Evolutionary conservation across 768 basidiomycete species (phyloP), one percentile per base, ranked within the genome.

Genomic region (Phanerochaete carnosa): DNA sequence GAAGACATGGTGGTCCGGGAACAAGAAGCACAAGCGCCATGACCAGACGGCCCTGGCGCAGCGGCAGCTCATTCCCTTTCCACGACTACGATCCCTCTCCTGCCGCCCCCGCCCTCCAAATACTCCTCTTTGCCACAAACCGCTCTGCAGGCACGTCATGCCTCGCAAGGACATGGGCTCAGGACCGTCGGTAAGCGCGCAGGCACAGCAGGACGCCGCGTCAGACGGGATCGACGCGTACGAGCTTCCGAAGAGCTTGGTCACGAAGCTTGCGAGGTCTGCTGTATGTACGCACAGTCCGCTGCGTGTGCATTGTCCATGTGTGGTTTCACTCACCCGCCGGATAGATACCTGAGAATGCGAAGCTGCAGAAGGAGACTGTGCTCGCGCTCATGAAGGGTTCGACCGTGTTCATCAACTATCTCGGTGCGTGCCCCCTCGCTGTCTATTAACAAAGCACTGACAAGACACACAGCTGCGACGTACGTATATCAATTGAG

Each of bases 401-500:
- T 30, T 93, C 95, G 3, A 95, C 95, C 0, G 90, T 98, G 55
- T 98, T 98, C 72, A 95, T 99, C 65, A 95, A 91, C 72, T 96
- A 95, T 67, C 78, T 98, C 8, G 89, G 95, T 90, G 71, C 65
- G 87, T 76, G 2, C 35, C 29, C 23, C 23, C 55, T 25, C 62
- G 8, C n/a, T 63, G 51, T 19, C 43, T 28, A 46, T 1, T 51
- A 1, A 19, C n/a, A 23, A 1, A n/a, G 50, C 30, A 35, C 45
- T 25, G 46, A 13, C 49, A 51, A 25, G 52, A 56, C 45, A 23
- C 55, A 29, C 61, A 83, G 81, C 79, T 62, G 77, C 81, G 35
- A 79, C 76, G 82, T 82, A 63, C 69, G 79, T 69, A 7, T 2
- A 56, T 23, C 45, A 23, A n/a, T 29, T 19, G 3, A 13, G 19